Base-by-base conservation (phyloP, 1,284 basidiomycete genomes). In the Sanghuangporus sanghuang region DNA sequence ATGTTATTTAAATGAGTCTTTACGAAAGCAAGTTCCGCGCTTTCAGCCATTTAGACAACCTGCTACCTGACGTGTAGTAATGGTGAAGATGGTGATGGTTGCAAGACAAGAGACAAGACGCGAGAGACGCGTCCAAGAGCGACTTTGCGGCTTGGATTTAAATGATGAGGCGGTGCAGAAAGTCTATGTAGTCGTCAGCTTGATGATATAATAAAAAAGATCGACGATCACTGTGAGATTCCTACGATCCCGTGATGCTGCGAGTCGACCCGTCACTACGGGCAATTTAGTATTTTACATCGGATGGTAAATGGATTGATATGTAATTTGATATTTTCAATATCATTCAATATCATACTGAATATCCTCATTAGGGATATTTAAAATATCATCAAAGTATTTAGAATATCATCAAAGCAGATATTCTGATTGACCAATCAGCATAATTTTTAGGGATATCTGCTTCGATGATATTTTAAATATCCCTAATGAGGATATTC, bases 1-100 rank as follows among this genome's bases (percentile, higher is more conserved):
- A 96, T 73, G 11, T 85, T 86, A 67, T 86, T 89, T 56, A 87
- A 75, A 69, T 90, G 89, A 6, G 84, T 83, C 72, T 86, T 89
- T 59, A 90, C 83, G 72, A 95, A 94, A 1, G 82, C 80, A 62
- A 82, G 77, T 69, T 90, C 88, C 66, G 86, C 85, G 68, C 82
- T 80, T 70, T 93, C 90, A 59, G 87, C 80, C 82, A 83, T 83
- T 38, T 61, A 35, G 0, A 35, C 2, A 12, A 32, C 40, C 35
- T 35, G 9, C 6, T 21, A 27, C 16, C 16, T 16, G 35, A 38
- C 11, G 14, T n/a, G 48, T 3, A 9, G 1, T 23, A 2, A 12
- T 59, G 18, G 12, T 49, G 7, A 27, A n/a, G 48, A 16, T 52
- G n/a, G 58, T 60, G 14, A 49, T 60, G 36, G 58, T 52, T 59